A percentile compares a stretch with the other conserved stretches of the same genome.
Conservation (phyloP, 495 filamentous ascomycete genomes). For the Trypethelium eluteriae region DNA sequence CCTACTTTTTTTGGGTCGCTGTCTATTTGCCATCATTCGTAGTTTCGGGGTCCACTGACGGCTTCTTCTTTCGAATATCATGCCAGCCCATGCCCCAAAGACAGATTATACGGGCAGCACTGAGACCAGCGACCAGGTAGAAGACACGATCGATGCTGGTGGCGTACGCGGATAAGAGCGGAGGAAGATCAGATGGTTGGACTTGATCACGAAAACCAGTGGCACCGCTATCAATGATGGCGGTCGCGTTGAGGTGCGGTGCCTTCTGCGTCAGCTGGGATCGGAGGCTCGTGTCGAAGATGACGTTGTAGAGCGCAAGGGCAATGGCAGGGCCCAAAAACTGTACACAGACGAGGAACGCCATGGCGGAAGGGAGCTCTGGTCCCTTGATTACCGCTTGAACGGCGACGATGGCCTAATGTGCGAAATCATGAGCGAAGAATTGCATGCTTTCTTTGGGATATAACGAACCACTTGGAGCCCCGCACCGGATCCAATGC, state of each 20-base stretch:
- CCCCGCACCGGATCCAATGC: conserved; percentile 34
- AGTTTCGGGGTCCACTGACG: no score
- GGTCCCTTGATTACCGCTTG: conserved; percentile 27
- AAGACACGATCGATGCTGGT: conserved; percentile 33
- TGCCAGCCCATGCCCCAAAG: conserved; percentile 17
- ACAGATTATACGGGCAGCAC: conserved; percentile 10
- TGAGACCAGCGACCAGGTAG: conserved; percentile 17
- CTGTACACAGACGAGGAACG: conserved; percentile 34
- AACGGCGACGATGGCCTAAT: conserved; percentile 40
- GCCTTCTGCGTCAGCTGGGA: conserved; percentile 23
- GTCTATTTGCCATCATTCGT: no score
- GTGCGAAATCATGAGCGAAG: conserved; percentile 23
- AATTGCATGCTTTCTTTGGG: background rate
- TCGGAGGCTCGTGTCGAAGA: conserved; percentile 32
- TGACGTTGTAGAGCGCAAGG: conserved; percentile 28
- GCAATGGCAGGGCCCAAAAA: conserved; percentile 31
- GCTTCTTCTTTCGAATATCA: conserved; percentile 17
- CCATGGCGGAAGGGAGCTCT: conserved; percentile 29
- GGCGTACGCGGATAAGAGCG: conserved; percentile 39
- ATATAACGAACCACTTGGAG: conserved; percentile 20
- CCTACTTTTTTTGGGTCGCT: no score
- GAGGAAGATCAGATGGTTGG: conserved; percentile 24
- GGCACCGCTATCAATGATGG: conserved; percentile 34
- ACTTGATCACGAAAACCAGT: conserved; percentile 37
- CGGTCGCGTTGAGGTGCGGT: conserved; percentile 27